Percentiles rank a stretch among this genome's conserved stretches.
Conservation (phyloP, 257 asterid genomes). For the Solanum sparsipilum region DNA sequence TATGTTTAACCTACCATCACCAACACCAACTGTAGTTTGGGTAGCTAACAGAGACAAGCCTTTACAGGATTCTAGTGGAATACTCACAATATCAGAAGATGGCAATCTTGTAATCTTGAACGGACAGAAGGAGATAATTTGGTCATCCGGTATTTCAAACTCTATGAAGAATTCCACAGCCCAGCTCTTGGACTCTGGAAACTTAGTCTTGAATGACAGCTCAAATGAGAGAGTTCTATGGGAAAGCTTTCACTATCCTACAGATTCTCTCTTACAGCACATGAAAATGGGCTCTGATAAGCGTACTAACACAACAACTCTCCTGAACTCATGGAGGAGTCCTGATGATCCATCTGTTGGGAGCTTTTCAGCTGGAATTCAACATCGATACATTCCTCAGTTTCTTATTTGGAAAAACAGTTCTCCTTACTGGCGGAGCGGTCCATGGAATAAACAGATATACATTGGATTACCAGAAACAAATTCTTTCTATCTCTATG, state of each 20-base stretch:
- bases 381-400: background rate
- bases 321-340: constrained; percentile 1
- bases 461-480: background rate
- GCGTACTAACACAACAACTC: background rate
- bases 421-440: background rate
- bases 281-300: constrained; percentile 18
- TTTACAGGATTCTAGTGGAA: constrained; percentile 21
- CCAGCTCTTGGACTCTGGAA: constrained; percentile 35
- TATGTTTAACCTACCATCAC: constrained; percentile 14
- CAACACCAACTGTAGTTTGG: constrained; percentile 24
- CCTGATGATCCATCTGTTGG: background rate
- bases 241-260: constrained; percentile 38
- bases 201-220: constrained; percentile 25
- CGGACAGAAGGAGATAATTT: constrained; percentile 13
- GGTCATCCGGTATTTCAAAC: constrained; percentile 27
- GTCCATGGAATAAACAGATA: background rate
- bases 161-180: constrained; percentile 17
- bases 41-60: constrained; percentile 47
- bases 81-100: constrained; percentile 18
- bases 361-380: background rate
- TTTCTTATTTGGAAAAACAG: background rate
- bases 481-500: no score
- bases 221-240: constrained; percentile 13
- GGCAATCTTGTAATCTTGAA: constrained; percentile 33
- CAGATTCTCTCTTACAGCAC: constrained; percentile 15